A percentile compares a stretch with the other conserved stretches of the same genome.
These are phyloP conservation scores for Zanthoxylum bungeanum DNA, from an alignment of 345 rosid genomes.

Conservation along the genomic window DNA sequence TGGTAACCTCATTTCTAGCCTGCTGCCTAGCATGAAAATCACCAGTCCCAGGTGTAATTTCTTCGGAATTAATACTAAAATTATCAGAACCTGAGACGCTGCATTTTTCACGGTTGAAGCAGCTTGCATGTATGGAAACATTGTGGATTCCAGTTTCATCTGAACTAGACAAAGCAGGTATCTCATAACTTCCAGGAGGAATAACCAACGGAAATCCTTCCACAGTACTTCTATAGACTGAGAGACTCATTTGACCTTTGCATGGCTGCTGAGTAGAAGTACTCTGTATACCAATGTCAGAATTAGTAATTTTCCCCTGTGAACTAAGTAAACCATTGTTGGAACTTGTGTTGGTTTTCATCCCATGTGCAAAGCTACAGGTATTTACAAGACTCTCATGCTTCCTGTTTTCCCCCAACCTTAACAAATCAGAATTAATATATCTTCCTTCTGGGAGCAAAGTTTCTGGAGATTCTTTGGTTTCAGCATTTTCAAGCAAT, in stretches of 20 bases:
- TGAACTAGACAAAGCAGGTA: conserved; percentile 9
- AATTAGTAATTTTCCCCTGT: conserved; percentile 24
- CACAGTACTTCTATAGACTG: conserved; percentile 24
- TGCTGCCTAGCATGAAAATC: conserved; percentile 24
- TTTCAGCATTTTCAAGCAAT: conserved; percentile 27
- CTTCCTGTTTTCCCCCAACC: conserved; percentile 21
- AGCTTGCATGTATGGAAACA: conserved; percentile 6
- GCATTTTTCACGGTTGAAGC: conserved; percentile 12
- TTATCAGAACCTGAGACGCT: conserved; percentile 14
- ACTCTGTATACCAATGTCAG: conserved; percentile 21
- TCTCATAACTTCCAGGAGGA: conserved; percentile 4
- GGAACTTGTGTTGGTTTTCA: not conserved
- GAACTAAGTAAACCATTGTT: conserved; percentile 13
- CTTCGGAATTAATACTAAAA: conserved; percentile 12
- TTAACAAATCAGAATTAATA: conserved; percentile 22
- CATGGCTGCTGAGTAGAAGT: conserved; percentile 23
- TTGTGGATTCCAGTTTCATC: conserved; percentile 18
- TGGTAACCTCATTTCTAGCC: conserved; percentile 21
- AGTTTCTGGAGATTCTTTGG: conserved; percentile 18
- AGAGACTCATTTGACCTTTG: conserved; percentile 8
- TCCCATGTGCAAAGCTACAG: conserved; percentile 17
- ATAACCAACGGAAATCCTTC: conserved; percentile 19
- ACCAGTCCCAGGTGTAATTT: conserved; percentile 13
- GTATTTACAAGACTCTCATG: conserved; percentile 25
- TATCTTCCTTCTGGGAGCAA: conserved; percentile 19